Conservation (phyloP, 441 rosid species). For the Mallotus japonicus region DNA sequence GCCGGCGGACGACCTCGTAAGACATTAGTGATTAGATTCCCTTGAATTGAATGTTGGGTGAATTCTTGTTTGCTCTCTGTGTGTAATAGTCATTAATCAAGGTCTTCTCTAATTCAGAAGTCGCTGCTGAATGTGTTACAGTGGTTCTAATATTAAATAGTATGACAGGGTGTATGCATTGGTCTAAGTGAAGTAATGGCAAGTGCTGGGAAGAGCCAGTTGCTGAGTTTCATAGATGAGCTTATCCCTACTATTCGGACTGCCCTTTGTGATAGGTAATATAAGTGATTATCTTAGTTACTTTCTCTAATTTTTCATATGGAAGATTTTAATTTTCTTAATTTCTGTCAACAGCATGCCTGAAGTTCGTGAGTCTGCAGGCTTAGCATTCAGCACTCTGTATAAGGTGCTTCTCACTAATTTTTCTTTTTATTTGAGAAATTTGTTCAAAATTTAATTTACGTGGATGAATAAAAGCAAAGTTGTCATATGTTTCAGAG, state of each 20-base stretch:
- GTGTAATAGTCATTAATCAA: neutral
- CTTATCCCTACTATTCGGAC: constrained; percentile 94
- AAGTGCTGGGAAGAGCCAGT: constrained; percentile 95
- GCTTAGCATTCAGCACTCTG: constrained; percentile 95
- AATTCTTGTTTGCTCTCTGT: neutral
- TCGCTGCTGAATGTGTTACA: neutral
- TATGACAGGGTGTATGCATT: constrained; percentile 91
- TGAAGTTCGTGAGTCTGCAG: constrained; percentile 99
- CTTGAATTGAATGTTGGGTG: neutral
- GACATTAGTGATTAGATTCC: neutral
- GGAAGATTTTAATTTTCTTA: constrained; percentile 11
- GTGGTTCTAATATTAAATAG: constrained; percentile 23
- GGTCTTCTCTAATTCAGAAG: neutral
- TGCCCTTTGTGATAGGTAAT: constrained; percentile 98
- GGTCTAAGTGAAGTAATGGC: constrained; percentile 99
- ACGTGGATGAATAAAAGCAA: constrained; percentile 5
- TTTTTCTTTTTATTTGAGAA: constrained; percentile 19
- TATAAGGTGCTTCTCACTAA: constrained; percentile 65
- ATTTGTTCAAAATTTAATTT: constrained; percentile 13
- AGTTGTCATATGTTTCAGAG: constrained; percentile 49
- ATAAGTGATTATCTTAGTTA: constrained; percentile 19
- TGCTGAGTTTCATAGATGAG: constrained; percentile 92
- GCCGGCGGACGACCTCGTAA: neutral
- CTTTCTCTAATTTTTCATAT: neutral
- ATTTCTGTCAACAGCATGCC: constrained; percentile 49